Evolutionary conservation across 208 protist species (phyloP).

Genomic region (Phytomonas sp.): DNA sequence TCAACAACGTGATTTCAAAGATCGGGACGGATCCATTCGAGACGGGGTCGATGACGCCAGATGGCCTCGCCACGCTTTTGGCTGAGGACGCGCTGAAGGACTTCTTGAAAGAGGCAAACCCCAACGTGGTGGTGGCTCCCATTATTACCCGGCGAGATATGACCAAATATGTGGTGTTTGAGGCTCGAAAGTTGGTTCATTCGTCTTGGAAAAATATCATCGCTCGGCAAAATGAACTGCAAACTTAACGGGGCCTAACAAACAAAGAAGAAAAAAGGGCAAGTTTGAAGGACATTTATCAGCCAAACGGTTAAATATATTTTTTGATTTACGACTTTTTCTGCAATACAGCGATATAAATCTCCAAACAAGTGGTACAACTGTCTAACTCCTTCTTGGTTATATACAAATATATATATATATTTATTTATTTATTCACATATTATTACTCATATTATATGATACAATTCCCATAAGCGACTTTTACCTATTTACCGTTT

Average conservation of each 20-base stretch:
- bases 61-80: slow-evolving; percentile 57
- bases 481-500: neutral
- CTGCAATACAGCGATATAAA: too few relatives aligned
- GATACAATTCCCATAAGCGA: slow-evolving; percentile 6
- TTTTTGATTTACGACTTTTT: too few relatives aligned
- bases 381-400: too few relatives aligned
- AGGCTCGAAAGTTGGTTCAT: slow-evolving; percentile 47
- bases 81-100: slow-evolving; percentile 77
- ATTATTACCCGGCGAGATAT: slow-evolving; percentile 59
- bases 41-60: slow-evolving; percentile 40
- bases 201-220: slow-evolving; percentile 49
- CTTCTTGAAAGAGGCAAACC: slow-evolving; percentile 70
- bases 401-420: neutral
- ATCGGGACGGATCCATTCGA: slow-evolving; percentile 75
- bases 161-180: slow-evolving; percentile 51
- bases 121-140: slow-evolving; percentile 44
- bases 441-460: neutral
- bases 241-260: neutral
- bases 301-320: neutral
- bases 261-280: neutral
- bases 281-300: neutral
- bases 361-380: too few relatives aligned
- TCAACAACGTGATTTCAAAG: slow-evolving; percentile 77
- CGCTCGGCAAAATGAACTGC: slow-evolving; percentile 8
- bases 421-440: neutral